A percentile compares a stretch with the other conserved stretches of the same genome.
Conservation (phyloP, 2,329 filamentous ascomycete species). For the Apiospora sp. region DNA sequence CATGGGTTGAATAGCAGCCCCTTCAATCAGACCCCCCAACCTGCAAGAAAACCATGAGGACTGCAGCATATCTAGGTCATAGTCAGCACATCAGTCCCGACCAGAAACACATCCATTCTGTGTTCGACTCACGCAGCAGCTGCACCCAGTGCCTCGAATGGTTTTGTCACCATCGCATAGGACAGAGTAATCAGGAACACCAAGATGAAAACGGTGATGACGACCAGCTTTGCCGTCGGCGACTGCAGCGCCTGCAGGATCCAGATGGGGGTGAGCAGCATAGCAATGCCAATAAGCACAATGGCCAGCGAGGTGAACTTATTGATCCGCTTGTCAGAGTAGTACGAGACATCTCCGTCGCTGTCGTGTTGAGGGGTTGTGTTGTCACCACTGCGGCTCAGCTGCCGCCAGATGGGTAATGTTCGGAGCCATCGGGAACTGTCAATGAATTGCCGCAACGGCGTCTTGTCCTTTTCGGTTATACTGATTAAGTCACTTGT, state of each 20-base stretch:
- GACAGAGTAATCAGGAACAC: neutral
- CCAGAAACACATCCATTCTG: neutral
- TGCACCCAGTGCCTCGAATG: neutral
- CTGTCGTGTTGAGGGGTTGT: neutral
- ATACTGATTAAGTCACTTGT: constrained; percentile 34
- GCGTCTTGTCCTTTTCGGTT: neutral
- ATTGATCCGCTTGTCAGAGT: constrained; percentile 28
- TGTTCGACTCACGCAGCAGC: neutral
- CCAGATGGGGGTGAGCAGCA: constrained; percentile 43
- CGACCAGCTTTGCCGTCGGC: constrained; percentile 31
- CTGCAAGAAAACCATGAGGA: constrained; percentile 12
- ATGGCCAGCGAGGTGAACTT: constrained; percentile 33
- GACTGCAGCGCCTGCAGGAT: constrained; percentile 34
- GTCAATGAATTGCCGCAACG: neutral
- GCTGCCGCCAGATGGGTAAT: neutral
- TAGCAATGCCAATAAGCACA: constrained; percentile 32
- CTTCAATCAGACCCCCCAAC: neutral
- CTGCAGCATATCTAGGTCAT: neutral
- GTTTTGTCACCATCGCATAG: neutral
- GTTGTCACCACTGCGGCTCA: no score
- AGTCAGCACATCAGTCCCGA: neutral
- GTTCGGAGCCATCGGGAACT: neutral
- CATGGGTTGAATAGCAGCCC: no score
- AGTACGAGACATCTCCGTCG: neutral
- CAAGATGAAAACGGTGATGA: constrained; percentile 34